These are phyloP conservation scores for Chlorella sorokiniana DNA, from an alignment of 139 green algal genomes.

Conservation along the genomic window DNA sequence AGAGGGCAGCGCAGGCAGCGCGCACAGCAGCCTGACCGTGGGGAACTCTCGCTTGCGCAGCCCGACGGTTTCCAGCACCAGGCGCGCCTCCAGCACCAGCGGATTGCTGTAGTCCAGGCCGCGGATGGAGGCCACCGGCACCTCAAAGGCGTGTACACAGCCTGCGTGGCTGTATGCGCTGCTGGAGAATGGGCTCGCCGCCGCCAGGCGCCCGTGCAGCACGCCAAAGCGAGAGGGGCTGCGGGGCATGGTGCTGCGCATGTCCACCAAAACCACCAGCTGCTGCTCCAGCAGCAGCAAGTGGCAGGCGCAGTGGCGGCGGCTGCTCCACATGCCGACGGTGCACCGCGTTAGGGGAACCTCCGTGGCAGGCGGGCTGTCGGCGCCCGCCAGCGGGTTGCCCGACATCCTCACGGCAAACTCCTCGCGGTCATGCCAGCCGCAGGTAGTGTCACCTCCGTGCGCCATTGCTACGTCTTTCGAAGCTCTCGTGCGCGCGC, in stretches of 20 bases:
- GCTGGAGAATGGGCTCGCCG: constrained; percentile 45
- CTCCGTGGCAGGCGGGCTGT: neutral
- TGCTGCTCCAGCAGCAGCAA: constrained; percentile 22
- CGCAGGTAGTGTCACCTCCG: no score
- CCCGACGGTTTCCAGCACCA: constrained; percentile 62
- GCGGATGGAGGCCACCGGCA: constrained; percentile 27
- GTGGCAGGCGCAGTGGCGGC: constrained; percentile 23
- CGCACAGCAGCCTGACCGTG: constrained; percentile 37
- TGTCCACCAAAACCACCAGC: constrained; percentile 5
- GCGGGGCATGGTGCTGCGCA: neutral
- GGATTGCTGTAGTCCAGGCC: constrained; percentile 65
- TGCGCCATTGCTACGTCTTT: no score
- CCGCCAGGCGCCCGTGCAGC: constrained; percentile 4
- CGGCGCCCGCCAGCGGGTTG: neutral
- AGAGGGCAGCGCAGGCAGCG: neutral
- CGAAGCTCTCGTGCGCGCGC: no score
- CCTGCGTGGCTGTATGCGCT: constrained; percentile 12
- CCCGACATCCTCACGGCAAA: no score
- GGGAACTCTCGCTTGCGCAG: constrained; percentile 67
- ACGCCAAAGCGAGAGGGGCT: constrained; percentile 10
- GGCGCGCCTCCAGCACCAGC: constrained; percentile 58
- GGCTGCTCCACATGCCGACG: constrained; percentile 18
- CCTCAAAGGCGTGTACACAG: constrained; percentile 57
- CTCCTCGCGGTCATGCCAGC: no score
- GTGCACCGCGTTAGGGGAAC: neutral